Evolutionary conservation across 805 yeast species (phyloP), one percentile per base, ranked within the genome.

Genomic region (Wickerhamomyces chaumierensis): DNA sequence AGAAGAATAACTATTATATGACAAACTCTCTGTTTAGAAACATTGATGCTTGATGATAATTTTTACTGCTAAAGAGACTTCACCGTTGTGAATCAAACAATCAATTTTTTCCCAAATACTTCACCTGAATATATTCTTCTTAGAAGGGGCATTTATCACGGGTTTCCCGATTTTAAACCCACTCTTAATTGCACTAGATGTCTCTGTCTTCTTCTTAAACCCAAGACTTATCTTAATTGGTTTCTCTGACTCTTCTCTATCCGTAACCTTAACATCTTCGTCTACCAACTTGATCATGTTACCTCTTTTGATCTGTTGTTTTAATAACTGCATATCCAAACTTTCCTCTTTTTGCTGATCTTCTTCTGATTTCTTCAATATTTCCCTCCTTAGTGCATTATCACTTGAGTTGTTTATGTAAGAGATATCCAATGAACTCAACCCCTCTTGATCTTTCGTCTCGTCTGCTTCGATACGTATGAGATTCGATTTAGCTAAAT

Each of bases 351-450:
- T 57, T 36, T 55, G 55, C 8, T 62, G 58, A 3, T 48, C 42
- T 19, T 58, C 48, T 31, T 61, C 63, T 33, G 67, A 55, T 41
- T 65, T 65, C 31, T 52, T 42, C 9, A 65, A 21, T 34, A 58
- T 52, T 18, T 65, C 64, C 38, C 65, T 64, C 35, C 73, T 57
- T 41, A 58, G 41, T 3, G 66, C 39, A 7, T 73, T 69, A 33
- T 65, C 73, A 2, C 73, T 68, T 1, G 80, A 69, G 27, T 60
- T 67, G 48, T 78, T 82, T 14, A 76, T 66, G 51, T 69, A 79
- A 5, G 76, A 60, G 15, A 75, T 69, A 34, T 59, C 52, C 17
- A 69, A 47, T 36, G 70, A 63, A 35, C 67, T 60, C 43, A 57
- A 57, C 28, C 57, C 52, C 18, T 31, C 33, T 16, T 12, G 17